Evolutionary conservation across 139 green algal species (phyloP), one percentile per base, ranked within the genome.

Genomic region (Micractinium sp.): DNA sequence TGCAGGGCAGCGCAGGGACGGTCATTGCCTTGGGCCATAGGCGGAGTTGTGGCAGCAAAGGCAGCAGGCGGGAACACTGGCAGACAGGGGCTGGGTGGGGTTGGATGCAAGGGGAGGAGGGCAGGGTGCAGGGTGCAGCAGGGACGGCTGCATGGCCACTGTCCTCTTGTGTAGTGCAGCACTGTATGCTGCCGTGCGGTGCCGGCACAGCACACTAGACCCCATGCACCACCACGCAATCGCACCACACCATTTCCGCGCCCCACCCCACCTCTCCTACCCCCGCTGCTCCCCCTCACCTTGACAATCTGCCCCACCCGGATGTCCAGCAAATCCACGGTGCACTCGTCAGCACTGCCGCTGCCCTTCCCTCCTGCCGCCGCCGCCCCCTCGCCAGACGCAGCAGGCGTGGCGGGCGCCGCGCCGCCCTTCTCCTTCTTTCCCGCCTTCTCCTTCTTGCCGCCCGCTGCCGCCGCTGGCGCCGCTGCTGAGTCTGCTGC

Each of bases 301-400:
- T 85, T 89, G 1, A 95, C 90, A 60, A 99, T 99, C 56, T 92
- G 91, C 12, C 98, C 98, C 85, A 88, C 85, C 0, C 88, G 33
- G 63, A 93, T 79, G 73, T 93, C 88, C 39, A 93, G 82, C 67
- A 93, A 19, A 66, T 93, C 90, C 18, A 93, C 84, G 18, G 78
- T 85, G 36, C 66, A 78, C 29, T 84, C 29, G 47, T 80, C 80
- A 27, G n/a, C 79, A n/a, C 73, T 38, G 36, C 39, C 84, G 47
- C 47, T 56, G 47, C 47, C 47, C 47, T 56, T 53, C 38, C 77
- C 60, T 60, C 83, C 82, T 66, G 36, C 53, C 80, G 53, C 53
- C 78, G 41, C 13, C 14, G 73, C 85, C 27, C 87, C 53, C 38
- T 71, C 73, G 15, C n/a, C 47, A 23, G 89, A 79, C 13, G 79